Base-by-base conservation (phyloP, 106 monocot genomes). In the Iris macrosiphon region DNA sequence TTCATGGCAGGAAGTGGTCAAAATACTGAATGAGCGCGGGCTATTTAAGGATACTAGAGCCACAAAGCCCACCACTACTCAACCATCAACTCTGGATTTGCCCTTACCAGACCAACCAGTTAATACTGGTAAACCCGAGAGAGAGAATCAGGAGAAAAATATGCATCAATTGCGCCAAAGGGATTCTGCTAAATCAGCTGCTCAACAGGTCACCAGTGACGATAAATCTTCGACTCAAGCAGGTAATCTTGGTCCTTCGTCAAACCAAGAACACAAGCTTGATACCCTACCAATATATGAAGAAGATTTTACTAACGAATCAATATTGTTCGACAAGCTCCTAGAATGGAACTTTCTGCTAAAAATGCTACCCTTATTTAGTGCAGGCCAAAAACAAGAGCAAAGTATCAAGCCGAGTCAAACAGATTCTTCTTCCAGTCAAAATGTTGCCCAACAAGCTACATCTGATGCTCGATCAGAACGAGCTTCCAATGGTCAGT, bases 1-100 rank as follows among this genome's bases (percentile, higher is more conserved):
- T 45, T 77, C 89, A 2, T 84, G 89, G 89, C 35, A 35, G 26
- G 39, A 80, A 39, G 83, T 73, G 7, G 62, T 66, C 14, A 37
- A 54, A 22, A 39, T 38, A 14, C 45, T 79, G 40, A 48, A 71
- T 21, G 24, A 63, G 39, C 30, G 51, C 17, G 52, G 62, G 14
- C 16, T 67, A 19, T 12, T 4, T 29, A 51, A 32, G 45, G 40
- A 67, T 10, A 3, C 12, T 12, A 15, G 41, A 15, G 40, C 18
- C 31, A 40, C 7, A 27, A 27, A 7, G 16, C 0, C 0, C 1
- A 38, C 28, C 26, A 26, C 7, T 40, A 40, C n/a, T 19, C 17
- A 16, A 27, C 3, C 11, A 11, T n/a, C 0, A 42, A 41, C 16
- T 27, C 40, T 58, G 3, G 27, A 58, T 0, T 8, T 58, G 22